These are phyloP conservation scores for Zygnema cylindricum DNA, from an alignment of 139 green algal species.

Conservation along the genomic window DNA sequence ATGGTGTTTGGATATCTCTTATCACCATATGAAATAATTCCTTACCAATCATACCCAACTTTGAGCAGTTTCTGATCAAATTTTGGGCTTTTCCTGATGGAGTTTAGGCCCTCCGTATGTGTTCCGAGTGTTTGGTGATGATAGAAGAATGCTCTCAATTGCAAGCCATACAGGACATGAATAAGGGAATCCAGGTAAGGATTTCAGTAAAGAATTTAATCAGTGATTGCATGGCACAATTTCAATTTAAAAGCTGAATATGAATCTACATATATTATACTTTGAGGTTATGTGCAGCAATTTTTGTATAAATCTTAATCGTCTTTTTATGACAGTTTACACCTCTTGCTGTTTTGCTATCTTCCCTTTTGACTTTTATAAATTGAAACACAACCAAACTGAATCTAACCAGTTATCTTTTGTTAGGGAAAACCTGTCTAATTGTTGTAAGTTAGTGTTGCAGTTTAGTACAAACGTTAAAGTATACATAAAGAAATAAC, in stretches of 20 bases:
- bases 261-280: neutral
- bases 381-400: too few species aligned
- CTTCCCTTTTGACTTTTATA: neutral
- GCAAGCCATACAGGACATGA: slow-evolving; percentile 52
- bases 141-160: slow-evolving; percentile 47
- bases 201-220: neutral
- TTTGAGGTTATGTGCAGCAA: neutral
- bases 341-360: neutral
- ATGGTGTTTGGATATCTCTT: too few species aligned
- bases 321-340: slow-evolving; percentile 3
- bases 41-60: too few species aligned
- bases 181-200: slow-evolving; percentile 47
- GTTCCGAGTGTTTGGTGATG: slow-evolving; percentile 56
- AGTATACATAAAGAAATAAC: neutral
- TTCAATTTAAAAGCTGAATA: neutral
- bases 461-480: too few species aligned
- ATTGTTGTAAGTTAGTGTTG: too few species aligned
- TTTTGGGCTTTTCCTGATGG: too few species aligned
- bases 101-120: slow-evolving; percentile 53
- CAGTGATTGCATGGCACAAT: neutral
- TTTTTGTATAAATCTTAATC: neutral
- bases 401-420: too few species aligned
- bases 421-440: too few species aligned
- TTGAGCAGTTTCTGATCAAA: too few species aligned
- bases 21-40: too few species aligned